phyloP scores from a whole-genome alignment of 2,329 filamentous ascomycete species.

The Hortaea sp. region DNA sequence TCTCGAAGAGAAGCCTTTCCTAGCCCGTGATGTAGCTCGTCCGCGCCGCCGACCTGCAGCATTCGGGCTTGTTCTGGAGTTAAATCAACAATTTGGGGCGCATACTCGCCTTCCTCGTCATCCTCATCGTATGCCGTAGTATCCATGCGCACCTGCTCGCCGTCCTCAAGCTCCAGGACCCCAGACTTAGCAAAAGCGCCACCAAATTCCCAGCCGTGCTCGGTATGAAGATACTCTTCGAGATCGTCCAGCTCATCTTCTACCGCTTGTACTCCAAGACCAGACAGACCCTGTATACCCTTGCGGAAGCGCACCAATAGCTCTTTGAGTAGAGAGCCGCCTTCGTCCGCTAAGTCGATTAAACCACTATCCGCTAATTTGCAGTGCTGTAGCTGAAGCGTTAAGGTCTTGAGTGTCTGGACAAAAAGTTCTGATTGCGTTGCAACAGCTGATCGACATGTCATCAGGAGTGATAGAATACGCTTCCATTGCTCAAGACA shows the following conservation, averaged over 20 bases:
- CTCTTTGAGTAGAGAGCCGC: conserved; percentile 38
- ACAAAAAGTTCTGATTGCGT: conserved; percentile 42
- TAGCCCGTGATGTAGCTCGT: conserved; percentile 12
- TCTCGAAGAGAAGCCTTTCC: conserved; percentile 11
- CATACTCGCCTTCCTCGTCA: conserved; percentile 56
- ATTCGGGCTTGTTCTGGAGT: conserved; percentile 33
- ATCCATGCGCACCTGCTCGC: conserved; percentile 52
- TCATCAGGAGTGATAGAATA: conserved; percentile 46
- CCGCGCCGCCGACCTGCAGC: conserved; percentile 20
- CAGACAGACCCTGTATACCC: conserved; percentile 38
- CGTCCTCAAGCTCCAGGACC: conserved; percentile 52
- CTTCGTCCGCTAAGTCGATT: conserved; percentile 49
- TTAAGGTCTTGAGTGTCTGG: conserved; percentile 40
- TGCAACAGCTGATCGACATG: conserved; percentile 42
- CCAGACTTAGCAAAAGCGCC: conserved; percentile 46
- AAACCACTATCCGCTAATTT: conserved; percentile 51
- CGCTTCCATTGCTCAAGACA: conserved; percentile 58
- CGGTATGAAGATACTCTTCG: conserved; percentile 42
- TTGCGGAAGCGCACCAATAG: conserved; percentile 44
- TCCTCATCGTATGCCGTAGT: conserved; percentile 41
- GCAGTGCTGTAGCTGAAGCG: conserved; percentile 45
- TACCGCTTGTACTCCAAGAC: conserved; percentile 31
- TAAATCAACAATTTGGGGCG: conserved; percentile 49
- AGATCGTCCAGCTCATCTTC: conserved; percentile 45
- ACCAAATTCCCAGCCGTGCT: conserved; percentile 50